phyloP scores from a whole-genome alignment of 2,329 filamentous ascomycete genomes.

The Cladophialophora psammophila region DNA sequence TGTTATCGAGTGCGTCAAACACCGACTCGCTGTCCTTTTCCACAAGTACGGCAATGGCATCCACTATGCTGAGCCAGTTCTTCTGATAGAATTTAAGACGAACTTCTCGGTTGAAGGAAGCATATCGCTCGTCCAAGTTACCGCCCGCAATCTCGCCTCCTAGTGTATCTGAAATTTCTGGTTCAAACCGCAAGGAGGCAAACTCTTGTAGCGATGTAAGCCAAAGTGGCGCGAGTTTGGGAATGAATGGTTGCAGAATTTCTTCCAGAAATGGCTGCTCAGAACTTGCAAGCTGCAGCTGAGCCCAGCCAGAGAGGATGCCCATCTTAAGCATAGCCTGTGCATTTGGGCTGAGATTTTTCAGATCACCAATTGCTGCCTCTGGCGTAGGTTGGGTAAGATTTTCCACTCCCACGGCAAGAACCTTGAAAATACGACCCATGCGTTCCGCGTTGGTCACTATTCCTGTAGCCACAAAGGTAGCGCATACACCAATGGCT shows the following conservation, averaged over 20 bases:
- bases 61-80: constrained; percentile 93
- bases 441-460: constrained; percentile 98
- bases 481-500: constrained; percentile 96
- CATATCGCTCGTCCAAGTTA: constrained; percentile 91
- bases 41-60: constrained; percentile 95
- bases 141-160: constrained; percentile 82
- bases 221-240: constrained; percentile 90
- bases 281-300: constrained; percentile 91
- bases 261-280: constrained; percentile 89
- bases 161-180: constrained; percentile 91
- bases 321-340: constrained; percentile 99
- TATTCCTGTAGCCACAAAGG: constrained; percentile 95
- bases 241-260: constrained; percentile 88
- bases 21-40: constrained; percentile 98
- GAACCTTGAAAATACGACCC: constrained; percentile 93
- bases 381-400: constrained; percentile 57
- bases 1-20: constrained; percentile 94
- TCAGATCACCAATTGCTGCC: constrained; percentile 79
- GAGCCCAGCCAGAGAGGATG: constrained; percentile 95
- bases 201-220: constrained; percentile 92
- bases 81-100: constrained; percentile 95
- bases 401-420: constrained; percentile 89
- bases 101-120: constrained; percentile 91
- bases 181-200: constrained; percentile 90
- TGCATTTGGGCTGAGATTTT: constrained; percentile 91